Conservation (phyloP, 192 early-diverging fungal genomes). For the Podila epicladia region DNA sequence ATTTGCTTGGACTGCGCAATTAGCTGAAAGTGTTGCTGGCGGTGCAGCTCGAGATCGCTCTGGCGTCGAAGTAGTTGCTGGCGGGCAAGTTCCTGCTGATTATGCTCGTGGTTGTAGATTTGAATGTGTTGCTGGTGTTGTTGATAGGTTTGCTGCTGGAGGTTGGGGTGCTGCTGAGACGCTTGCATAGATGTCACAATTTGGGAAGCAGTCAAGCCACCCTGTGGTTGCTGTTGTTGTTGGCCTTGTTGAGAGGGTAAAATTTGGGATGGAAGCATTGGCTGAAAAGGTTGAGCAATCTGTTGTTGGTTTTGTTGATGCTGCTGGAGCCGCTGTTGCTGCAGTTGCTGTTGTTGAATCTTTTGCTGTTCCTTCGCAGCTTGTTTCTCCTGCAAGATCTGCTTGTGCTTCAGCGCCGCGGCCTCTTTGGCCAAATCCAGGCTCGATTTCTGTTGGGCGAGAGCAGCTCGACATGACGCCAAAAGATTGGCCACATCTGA, state of each 20-base stretch:
- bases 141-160: slow-evolving; percentile 23
- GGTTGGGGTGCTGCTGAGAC: slow-evolving; percentile 15
- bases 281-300: background rate
- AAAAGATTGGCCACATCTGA: slow-evolving; percentile 40
- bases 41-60: background rate
- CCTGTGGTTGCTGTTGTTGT: slow-evolving; percentile 3
- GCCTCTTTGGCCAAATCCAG: slow-evolving; percentile 47
- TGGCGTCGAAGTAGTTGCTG: slow-evolving; percentile 5
- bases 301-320: slow-evolving; percentile 7
- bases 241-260: background rate
- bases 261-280: background rate
- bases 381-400: slow-evolving; percentile 26
- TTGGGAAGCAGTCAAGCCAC: slow-evolving; percentile 1
- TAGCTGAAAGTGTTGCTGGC: slow-evolving; percentile 2
- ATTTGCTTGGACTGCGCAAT: slow-evolving; percentile 7
- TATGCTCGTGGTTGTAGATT: slow-evolving; percentile 7
- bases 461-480: slow-evolving; percentile 37
- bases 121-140: slow-evolving; percentile 15
- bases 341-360: background rate
- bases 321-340: background rate
- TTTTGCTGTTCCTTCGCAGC: slow-evolving; percentile 14
- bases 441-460: slow-evolving; percentile 44
- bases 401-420: slow-evolving; percentile 31
- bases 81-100: slow-evolving; percentile 6
- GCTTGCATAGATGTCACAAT: slow-evolving; percentile 29